phyloP scores from a whole-genome alignment of 306 rosid genomes.

The Arachis hypogaea region DNA sequence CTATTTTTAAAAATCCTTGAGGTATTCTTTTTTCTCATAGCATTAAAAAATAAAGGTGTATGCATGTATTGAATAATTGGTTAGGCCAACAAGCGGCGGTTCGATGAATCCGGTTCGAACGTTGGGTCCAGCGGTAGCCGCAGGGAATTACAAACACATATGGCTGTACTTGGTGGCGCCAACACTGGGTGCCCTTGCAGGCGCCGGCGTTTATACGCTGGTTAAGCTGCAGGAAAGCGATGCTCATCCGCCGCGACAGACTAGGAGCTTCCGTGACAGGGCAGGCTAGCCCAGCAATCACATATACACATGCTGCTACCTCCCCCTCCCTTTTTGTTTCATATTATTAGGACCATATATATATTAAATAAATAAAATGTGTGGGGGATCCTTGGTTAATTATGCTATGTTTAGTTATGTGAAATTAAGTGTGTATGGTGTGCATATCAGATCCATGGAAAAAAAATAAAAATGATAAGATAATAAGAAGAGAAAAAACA shows the following conservation, averaged over 20 bases:
- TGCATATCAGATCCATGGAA: no score
- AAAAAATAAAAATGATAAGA: no score
- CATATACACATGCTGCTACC: neutral
- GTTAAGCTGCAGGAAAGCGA: conserved; percentile 66
- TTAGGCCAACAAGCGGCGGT: conserved; percentile 82
- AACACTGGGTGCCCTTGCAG: conserved; percentile 79
- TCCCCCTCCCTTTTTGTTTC: conserved; percentile 14
- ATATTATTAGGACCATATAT: neutral
- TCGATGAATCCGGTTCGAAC: conserved; percentile 99
- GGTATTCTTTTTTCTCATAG: no score
- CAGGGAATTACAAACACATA: conserved; percentile 67
- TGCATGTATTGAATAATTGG: neutral
- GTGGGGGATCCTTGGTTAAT: conserved; percentile 15
- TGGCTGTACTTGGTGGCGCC: conserved; percentile 91
- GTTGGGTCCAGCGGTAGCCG: conserved; percentile 90
- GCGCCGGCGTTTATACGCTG: conserved; percentile 69
- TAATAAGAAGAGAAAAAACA: no score
- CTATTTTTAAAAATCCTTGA: no score
- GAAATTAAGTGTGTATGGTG: conserved; percentile 27
- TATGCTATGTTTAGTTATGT: conserved; percentile 4
- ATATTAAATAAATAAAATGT: conserved; percentile 26
- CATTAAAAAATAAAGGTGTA: no score
- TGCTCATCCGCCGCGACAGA: conserved; percentile 51
- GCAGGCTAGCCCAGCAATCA: neutral
- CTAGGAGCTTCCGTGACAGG: conserved; percentile 86